Base-by-base conservation (phyloP, 495 filamentous ascomycete species). In the Darksidea phi region DNA sequence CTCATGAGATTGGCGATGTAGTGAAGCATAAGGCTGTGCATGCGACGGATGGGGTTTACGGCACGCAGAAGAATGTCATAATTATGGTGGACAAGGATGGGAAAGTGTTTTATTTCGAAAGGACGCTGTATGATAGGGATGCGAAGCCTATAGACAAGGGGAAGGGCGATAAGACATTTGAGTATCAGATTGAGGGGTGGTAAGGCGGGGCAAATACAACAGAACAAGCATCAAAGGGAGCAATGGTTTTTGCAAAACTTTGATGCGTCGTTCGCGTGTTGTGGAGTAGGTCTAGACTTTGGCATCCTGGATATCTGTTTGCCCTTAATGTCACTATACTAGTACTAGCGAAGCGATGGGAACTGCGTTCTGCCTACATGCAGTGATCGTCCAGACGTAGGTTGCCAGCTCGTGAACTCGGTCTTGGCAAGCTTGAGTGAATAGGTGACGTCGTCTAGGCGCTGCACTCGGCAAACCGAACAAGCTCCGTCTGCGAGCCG, bases 21-120 rank as follows among this genome's bases (percentile, higher is more conserved):
- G 67, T 72, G 10, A 66, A 64, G 28, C 7, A 64, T 53, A 45
- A 63, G 63, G 59, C 57, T 45, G 51, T 58, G 74, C 48, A 66
- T 68, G 34, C 69, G 28, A 77, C 80, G 68, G 79, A 77, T 17
- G 85, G 86, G 11, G 73, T 83, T 13, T 97, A 98, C 74, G 94
- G 94, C n/a, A 98, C 94, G 0, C 90, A 95, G 72, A 85, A 90
- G 64, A 93, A 98, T 78, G 95, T 90, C 0, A 77, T 97, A 12
- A 76, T 97, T 23, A 78, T 97, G 17, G 86, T 96, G 24, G 84
- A 85, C 61, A 81, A 80, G 70, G 77, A 86, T 18, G 93, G 92
- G 13, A 82, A 85, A 49, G 83, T 95, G 42, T 86, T 84, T 12
- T 97, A 89, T 69, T 80, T 86, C 57, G 94, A 98, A 74, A 82